Evolutionary conservation across 1,284 basidiomycete genomes (phyloP).

Genomic region (Trichosporon coremiiforme): DNA sequence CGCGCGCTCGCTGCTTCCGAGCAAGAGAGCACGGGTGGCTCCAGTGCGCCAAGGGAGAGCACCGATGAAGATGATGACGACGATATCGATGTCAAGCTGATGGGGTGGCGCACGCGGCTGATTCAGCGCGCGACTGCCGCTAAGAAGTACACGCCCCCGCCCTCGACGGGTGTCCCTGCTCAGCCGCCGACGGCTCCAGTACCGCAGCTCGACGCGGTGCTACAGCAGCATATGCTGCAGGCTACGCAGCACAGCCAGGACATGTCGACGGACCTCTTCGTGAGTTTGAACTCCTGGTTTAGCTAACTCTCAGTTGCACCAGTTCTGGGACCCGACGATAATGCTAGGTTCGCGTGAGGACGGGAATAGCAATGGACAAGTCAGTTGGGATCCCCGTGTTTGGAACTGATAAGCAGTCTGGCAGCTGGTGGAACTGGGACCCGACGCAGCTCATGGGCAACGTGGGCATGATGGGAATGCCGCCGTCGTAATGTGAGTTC

Average conservation of each 20-base stretch:
- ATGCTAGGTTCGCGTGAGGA: conserved; percentile 28
- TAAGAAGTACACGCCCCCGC: conserved; percentile 3
- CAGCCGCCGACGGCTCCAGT: background rate
- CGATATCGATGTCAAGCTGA: conserved; percentile 35
- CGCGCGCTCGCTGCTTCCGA: conserved; percentile 30
- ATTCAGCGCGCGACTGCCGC: conserved; percentile 33
- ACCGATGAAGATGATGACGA: conserved; percentile 24
- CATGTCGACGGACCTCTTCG: conserved; percentile 18
- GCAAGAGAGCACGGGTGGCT: conserved; percentile 21
- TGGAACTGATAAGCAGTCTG: background rate
- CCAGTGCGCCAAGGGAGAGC: conserved; percentile 9
- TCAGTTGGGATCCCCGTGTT: background rate
- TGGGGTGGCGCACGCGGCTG: conserved; percentile 45
- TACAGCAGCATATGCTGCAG: conserved; percentile 12
- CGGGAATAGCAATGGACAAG: background rate
- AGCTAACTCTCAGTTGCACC: conserved; percentile 42
- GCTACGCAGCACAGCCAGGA: background rate
- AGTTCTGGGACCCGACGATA: conserved; percentile 45
- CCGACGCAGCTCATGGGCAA: conserved; percentile 2
- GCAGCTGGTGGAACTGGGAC: conserved; percentile 27
- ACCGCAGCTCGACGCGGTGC: conserved; percentile 2
- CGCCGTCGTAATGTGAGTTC: background rate
- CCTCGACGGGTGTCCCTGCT: background rate
- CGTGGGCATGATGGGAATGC: conserved; percentile 10
- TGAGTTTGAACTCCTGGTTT: background rate